A percentile compares a stretch with the other conserved stretches of the same genome.
phyloP scores from a whole-genome alignment of 2,329 filamentous ascomycete genomes.

The Cylindrodendrum hubeiense region DNA sequence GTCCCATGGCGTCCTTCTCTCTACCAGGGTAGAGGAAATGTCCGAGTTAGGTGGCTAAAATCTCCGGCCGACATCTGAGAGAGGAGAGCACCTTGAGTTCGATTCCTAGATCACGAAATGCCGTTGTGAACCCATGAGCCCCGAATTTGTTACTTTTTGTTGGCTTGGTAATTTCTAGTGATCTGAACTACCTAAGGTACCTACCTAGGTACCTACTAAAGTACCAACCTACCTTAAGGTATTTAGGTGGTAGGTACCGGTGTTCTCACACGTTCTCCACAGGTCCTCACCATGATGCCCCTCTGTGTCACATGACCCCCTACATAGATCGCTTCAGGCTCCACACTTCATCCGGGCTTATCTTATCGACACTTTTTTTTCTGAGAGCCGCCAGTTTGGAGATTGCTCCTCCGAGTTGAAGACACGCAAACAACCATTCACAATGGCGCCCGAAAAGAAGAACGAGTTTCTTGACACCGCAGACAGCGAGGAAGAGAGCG shows the following conservation, averaged over 20 bases:
- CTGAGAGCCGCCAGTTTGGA: constrained; percentile 26
- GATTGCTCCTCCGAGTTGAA: constrained; percentile 5
- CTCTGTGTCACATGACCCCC: constrained; percentile 37
- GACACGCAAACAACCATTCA: constrained; percentile 14
- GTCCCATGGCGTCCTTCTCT: no score
- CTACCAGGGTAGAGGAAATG: no score
- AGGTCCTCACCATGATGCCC: constrained; percentile 1
- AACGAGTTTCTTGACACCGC: constrained; percentile 77
- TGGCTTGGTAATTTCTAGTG: no score
- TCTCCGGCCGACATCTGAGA: constrained; percentile 1
- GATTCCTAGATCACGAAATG: constrained; percentile 9
- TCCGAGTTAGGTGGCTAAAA: constrained; percentile 1
- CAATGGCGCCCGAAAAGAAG: constrained; percentile 76
- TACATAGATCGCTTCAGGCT: neutral
- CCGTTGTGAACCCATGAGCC: no score
- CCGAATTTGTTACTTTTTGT: neutral
- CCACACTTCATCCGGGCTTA: constrained; percentile 26
- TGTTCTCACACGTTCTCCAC: neutral
- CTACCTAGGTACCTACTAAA: no score
- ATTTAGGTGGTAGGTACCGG: no score
- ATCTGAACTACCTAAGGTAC: no score
- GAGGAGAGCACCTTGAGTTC: neutral
- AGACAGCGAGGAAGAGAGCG: constrained; percentile 70
- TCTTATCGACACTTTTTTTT: constrained; percentile 46
- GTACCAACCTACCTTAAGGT: no score